Evolutionary conservation across 2,329 filamentous ascomycete species (phyloP), one percentile per base, ranked within the genome.

Genomic region (Phyllosticta capitalensis): DNA sequence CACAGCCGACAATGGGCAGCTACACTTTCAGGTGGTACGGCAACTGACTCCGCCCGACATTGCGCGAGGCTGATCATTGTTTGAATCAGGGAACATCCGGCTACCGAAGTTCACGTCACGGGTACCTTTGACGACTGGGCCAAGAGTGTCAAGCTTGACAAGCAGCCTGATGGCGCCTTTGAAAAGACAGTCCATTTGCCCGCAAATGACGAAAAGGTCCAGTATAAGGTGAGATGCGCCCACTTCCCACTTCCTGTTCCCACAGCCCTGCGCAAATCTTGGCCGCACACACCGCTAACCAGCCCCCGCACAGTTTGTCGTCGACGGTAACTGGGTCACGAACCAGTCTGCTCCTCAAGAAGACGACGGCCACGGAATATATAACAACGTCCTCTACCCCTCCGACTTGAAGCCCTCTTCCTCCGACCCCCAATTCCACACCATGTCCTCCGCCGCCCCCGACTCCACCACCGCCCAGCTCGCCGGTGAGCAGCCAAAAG

Each of bases 111-210:
- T 73, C 92, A 88, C 75, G 94, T 97, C 67, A 97, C 92, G 49
- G 94, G 94, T 72, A 92, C 89, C 64, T 97, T 97, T 72, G 92
- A 97, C 76, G 83, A 90, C 77, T 99, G 94, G 94, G 82, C 83
- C 66, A 92, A 94, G 80, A 90, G 85, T 60, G 83, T 92, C 73
- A 83, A 88, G 78, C 82, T 99, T 61, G 85, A 91, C 54, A 90
- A 90, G 77, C 81, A 84, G 49, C 38, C 38, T n/a, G 88, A 82
- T 70, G 72, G 74, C 64, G 68, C 81, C 67, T 95, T 95, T 74
- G 81, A 88, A 75, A 96, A 96, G 80, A 83, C 84, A 33, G 90
- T 99, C 62, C 78, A 83, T 57, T 80, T 97, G 33, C 79, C 87
- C 55, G 78, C 83, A 59, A 76, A 79, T 17, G 76, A 79, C 54